Conservation (phyloP, 164 flowering plant genomes). For the Magnolia sinica region DNA sequence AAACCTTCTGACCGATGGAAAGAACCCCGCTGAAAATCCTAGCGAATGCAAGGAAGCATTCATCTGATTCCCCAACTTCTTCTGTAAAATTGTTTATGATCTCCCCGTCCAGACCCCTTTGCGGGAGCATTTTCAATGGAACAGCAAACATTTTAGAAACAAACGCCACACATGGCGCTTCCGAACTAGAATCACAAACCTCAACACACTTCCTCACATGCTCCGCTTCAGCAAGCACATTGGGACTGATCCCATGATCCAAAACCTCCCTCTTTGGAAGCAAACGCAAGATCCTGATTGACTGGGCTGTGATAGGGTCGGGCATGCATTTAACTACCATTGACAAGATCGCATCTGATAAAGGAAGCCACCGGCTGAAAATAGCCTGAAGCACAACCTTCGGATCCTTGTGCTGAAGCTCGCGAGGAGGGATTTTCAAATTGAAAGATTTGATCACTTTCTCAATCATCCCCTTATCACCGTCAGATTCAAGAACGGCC, state of each 20-base stretch:
- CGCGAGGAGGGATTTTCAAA: constrained; percentile 63
- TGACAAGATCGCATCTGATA: constrained; percentile 69
- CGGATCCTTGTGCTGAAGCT: constrained; percentile 81
- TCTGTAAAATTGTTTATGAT: constrained; percentile 31
- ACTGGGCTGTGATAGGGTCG: constrained; percentile 71
- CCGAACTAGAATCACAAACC: constrained; percentile 61
- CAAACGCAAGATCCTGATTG: constrained; percentile 59
- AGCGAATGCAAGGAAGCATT: constrained; percentile 91
- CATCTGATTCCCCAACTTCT: constrained; percentile 61
- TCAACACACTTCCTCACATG: constrained; percentile 70
- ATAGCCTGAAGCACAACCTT: constrained; percentile 74
- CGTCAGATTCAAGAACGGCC: constrained; percentile 56
- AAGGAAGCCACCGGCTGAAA: constrained; percentile 93
- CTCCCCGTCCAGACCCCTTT: constrained; percentile 51
- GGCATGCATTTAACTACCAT: constrained; percentile 85
- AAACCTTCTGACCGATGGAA: constrained; percentile 55
- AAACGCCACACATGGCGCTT: constrained; percentile 85
- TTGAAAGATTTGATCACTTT: constrained; percentile 70
- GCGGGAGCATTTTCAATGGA: constrained; percentile 75
- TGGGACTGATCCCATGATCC: constrained; percentile 22
- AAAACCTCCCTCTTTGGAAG: constrained; percentile 62
- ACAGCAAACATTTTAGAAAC: constrained; percentile 95
- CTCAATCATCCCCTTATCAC: constrained; percentile 55
- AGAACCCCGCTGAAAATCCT: constrained; percentile 88
- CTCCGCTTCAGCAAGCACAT: constrained; percentile 65